A percentile compares a stretch with the other conserved stretches of the same genome.
Evolutionary conservation across 2,329 filamentous ascomycete genomes (phyloP).

Genomic region (Monilinia vaccinii-corymbosi): DNA sequence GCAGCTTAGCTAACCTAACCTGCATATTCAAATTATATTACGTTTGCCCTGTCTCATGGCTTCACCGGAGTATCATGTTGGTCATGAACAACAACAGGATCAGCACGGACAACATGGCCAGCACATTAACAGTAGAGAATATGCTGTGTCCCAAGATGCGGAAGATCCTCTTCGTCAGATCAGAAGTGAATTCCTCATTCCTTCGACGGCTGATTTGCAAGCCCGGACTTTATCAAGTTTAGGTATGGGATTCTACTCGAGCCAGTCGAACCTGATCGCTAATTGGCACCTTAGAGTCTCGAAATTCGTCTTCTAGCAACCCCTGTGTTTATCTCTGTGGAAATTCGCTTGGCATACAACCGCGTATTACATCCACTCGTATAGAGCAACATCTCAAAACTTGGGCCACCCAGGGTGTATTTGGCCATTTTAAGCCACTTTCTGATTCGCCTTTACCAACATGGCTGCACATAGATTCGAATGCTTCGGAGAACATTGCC

Average conservation of each 20-base stretch:
- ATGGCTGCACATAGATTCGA: slow-evolving; percentile 65
- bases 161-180: slow-evolving; percentile 52
- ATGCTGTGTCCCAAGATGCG: slow-evolving; percentile 40
- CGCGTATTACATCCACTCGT: slow-evolving; percentile 52
- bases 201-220: slow-evolving; percentile 61
- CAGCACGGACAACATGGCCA: slow-evolving; percentile 3
- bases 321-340: slow-evolving; percentile 61
- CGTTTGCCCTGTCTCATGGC: slow-evolving; percentile 19
- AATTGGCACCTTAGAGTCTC: slow-evolving; percentile 13
- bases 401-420: slow-evolving; percentile 70
- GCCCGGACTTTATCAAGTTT: slow-evolving; percentile 32
- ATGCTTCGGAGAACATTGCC: slow-evolving; percentile 55
- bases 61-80: slow-evolving; percentile 10
- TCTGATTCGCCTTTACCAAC: slow-evolving; percentile 50
- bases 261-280: neutral
- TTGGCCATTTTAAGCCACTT: slow-evolving; percentile 63
- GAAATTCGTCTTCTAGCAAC: slow-evolving; percentile 19
- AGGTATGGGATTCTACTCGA: slow-evolving; percentile 8
- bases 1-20: slow-evolving; percentile 4
- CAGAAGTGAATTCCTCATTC: slow-evolving; percentile 66
- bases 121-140: slow-evolving; percentile 24
- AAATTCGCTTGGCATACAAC: slow-evolving; percentile 71
- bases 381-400: slow-evolving; percentile 61
- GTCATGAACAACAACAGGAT: slow-evolving; percentile 10
- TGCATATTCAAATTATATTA: slow-evolving; percentile 18